A percentile compares a stretch with the other conserved stretches of the same genome.
Evolutionary conservation across 495 filamentous ascomycete species (phyloP).

Genomic region (Penicillium daleae): DNA sequence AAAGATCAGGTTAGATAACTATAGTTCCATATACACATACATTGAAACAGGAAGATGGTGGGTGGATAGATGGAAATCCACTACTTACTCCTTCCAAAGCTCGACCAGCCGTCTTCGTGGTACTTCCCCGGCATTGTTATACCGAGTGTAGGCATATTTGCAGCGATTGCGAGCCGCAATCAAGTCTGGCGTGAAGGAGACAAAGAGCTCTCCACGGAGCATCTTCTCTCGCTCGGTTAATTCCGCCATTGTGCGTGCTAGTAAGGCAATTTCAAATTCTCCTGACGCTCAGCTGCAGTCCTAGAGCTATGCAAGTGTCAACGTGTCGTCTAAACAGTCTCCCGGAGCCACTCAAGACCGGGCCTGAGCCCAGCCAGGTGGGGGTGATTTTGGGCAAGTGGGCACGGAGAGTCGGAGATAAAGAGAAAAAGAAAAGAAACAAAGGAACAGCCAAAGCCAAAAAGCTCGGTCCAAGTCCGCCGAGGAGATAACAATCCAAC

Average conservation of each 20-base stretch:
- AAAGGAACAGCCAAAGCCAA: too few species aligned
- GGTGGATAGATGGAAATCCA: not conserved
- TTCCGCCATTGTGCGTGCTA: constrained; percentile 19
- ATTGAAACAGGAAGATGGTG: too few species aligned
- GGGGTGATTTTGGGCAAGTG: not conserved
- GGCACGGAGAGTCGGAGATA: not conserved
- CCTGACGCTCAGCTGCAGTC: not conserved
- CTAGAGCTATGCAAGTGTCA: not conserved
- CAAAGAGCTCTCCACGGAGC: constrained; percentile 48
- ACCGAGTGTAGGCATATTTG: constrained; percentile 58
- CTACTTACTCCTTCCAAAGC: constrained; percentile 75
- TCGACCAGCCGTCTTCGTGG: constrained; percentile 61
- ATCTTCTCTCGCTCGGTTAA: constrained; percentile 41
- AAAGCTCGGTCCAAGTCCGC: not conserved
- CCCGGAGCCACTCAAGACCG: not conserved
- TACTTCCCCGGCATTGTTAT: constrained; percentile 64
- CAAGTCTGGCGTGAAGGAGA: constrained; percentile 59
- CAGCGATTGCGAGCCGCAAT: constrained; percentile 62
- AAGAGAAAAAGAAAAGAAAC: not conserved
- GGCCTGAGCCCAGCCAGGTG: constrained; percentile 7
- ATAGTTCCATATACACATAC: too few species aligned
- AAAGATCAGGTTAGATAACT: not conserved
- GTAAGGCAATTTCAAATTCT: not conserved
- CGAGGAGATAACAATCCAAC: constrained; percentile 2
- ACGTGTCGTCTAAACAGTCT: constrained; percentile 6